Percentiles rank a stretch among this genome's conserved stretches.
These are phyloP conservation scores for Aspergillus affinis DNA, from an alignment of 495 filamentous ascomycete genomes.

Conservation along the genomic window DNA sequence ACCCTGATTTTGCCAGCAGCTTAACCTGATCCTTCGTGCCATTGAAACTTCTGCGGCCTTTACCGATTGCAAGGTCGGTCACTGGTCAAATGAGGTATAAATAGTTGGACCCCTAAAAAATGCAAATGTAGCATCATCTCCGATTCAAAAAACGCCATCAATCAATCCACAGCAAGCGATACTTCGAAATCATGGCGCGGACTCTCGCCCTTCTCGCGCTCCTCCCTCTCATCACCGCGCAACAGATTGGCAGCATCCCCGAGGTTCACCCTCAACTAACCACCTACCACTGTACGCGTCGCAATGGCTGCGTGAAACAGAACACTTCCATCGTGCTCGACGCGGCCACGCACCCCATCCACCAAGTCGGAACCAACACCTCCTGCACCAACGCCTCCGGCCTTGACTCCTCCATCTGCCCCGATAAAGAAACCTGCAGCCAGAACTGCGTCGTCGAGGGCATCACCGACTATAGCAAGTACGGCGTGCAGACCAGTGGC, in stretches of 20 bases:
- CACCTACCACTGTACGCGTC: slow-evolving; percentile 41
- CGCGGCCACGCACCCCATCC: slow-evolving; percentile 43
- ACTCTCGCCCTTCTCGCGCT: slow-evolving; percentile 10
- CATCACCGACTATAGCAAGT: slow-evolving; percentile 41
- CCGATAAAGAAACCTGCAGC: slow-evolving; percentile 44
- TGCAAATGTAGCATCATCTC: no score
- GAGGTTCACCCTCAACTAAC: slow-evolving; percentile 35
- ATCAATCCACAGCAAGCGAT: neutral
- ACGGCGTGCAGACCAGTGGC: slow-evolving; percentile 48
- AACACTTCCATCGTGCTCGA: slow-evolving; percentile 43
- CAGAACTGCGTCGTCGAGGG: slow-evolving; percentile 54
- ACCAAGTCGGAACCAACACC: slow-evolving; percentile 36
- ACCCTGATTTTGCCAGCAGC: neutral
- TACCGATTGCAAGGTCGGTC: no score
- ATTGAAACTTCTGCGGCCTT: no score
- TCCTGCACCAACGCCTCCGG: slow-evolving; percentile 38
- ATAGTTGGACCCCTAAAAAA: neutral
- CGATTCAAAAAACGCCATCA: no score
- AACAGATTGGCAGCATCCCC: slow-evolving; percentile 27
- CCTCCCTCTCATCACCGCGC: slow-evolving; percentile 21
- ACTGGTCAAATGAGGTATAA: no score
- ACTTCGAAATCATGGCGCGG: neutral
- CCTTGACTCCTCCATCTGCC: slow-evolving; percentile 46
- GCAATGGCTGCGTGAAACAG: slow-evolving; percentile 35
- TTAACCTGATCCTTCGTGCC: no score